Base-by-base conservation (phyloP, 495 filamentous ascomycete genomes). In the Xylaria nigripes region DNA sequence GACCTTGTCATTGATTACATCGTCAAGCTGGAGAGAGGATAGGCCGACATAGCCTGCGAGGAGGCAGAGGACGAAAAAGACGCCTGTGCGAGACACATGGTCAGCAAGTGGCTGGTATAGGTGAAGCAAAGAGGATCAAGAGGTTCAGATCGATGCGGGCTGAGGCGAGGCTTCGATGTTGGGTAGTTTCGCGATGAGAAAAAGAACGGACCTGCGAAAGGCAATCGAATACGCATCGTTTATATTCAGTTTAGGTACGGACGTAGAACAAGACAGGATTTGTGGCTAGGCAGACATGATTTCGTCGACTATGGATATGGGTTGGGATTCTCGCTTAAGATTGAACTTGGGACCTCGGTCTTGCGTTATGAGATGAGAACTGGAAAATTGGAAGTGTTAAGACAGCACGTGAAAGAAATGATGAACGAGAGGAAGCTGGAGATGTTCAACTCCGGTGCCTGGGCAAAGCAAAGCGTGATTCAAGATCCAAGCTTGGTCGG, bases 21-120 rank as follows among this genome's bases (percentile, higher is more conserved):
- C 32, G 56, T 80, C 77, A 50, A 86, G 60, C 52, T 81, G 74
- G 21, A 80, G 67, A n/a, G 76, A 72, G 22, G 78, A 73, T 36
- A 95, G 85, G 52, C 88, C 89, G 58, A 86, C 74, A 69, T 93
- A 95, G 52, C 74, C 89, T 36, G 91, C 79, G 43, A 86, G 66
- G 48, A 95, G 73, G 61, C 86, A 72, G 61, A 96, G 80, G 65
- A 86, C 75, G 72, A 83, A 64, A 68, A 97, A 96, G 53, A 85
- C 78, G 67, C 82, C 89, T 90, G 57, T 7, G 51, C 18, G 38
- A 24, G 27, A 51, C 18, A 3, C 13, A 40, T 22, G 24, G 50
- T 55, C 24, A 57, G 52, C 19, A 21, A 7, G 18, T 6, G 13
- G n/a, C 36, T 58, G 44, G 54, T 50, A 15, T 22, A 38, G 24